These are phyloP conservation scores for Singerocomus inundabilis DNA, from an alignment of 1,284 basidiomycete species.

Conservation along the genomic window DNA sequence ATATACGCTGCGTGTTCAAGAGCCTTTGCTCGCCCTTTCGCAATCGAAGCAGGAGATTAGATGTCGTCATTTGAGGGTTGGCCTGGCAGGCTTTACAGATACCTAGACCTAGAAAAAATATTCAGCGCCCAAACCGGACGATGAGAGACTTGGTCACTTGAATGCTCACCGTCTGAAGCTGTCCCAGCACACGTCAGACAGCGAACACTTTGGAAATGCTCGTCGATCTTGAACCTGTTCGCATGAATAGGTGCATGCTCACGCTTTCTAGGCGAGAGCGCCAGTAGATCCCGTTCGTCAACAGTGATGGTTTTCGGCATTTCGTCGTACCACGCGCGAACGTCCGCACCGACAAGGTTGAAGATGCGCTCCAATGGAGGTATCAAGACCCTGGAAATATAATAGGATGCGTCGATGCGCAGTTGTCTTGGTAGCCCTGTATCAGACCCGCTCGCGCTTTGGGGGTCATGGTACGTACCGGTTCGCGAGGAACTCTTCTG, in stretches of 20 bases:
- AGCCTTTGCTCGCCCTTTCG: constrained; percentile 59
- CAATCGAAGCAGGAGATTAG: constrained; percentile 56
- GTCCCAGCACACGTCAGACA: constrained; percentile 68
- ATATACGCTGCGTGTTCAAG: constrained; percentile 62
- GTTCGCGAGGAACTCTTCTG: constrained; percentile 75
- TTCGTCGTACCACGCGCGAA: constrained; percentile 84
- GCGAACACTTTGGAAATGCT: constrained; percentile 71
- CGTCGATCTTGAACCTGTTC: constrained; percentile 59
- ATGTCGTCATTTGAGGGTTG: constrained; percentile 56
- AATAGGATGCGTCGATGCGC: constrained; percentile 56
- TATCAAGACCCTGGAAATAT: constrained; percentile 85
- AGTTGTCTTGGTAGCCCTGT: constrained; percentile 17
- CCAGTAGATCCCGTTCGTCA: constrained; percentile 25
- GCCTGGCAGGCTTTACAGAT: constrained; percentile 66
- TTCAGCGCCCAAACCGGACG: neutral
- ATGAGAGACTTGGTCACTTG: neutral
- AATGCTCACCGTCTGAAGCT: constrained; percentile 52
- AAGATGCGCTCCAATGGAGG: constrained; percentile 90
- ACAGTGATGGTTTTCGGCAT: constrained; percentile 66
- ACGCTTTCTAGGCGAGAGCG: constrained; percentile 49
- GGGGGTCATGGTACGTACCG: constrained; percentile 42
- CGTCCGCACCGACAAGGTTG: constrained; percentile 89
- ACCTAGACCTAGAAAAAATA: constrained; percentile 37
- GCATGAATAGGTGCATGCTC: constrained; percentile 37
- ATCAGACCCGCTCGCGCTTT: neutral